Percentiles rank a stretch among this genome's conserved stretches.
These are phyloP conservation scores for Aspergillus tamarii DNA, from an alignment of 2,329 filamentous ascomycete genomes.

Conservation along the genomic window DNA sequence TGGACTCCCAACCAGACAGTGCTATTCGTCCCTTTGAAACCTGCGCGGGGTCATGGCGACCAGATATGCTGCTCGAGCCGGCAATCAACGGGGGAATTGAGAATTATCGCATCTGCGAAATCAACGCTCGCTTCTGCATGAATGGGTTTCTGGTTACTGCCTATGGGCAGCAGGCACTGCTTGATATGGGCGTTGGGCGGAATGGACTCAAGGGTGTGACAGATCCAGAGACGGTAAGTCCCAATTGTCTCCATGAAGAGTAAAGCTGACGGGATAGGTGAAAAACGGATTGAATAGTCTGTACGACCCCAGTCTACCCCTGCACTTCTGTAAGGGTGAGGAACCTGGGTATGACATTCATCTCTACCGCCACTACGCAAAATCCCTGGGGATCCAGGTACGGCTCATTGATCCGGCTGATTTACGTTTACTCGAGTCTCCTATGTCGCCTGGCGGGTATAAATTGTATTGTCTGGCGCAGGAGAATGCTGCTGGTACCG, in stretches of 20 bases:
- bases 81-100: background rate
- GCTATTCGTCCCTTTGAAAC: background rate
- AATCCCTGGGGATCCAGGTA: background rate
- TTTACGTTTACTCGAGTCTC: too few relatives aligned
- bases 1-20: background rate
- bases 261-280: too few relatives aligned
- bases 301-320: slow-evolving; percentile 12
- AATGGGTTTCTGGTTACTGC: slow-evolving; percentile 23
- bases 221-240: slow-evolving; percentile 14
- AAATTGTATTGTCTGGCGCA: too few relatives aligned
- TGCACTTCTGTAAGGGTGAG: slow-evolving; percentile 23
- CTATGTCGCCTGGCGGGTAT: too few relatives aligned
- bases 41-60: slow-evolving; percentile 29
- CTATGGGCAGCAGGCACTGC: slow-evolving; percentile 16
- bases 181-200: slow-evolving; percentile 1
- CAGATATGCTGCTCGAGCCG: slow-evolving; percentile 29
- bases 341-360: slow-evolving; percentile 22
- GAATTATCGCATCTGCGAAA: slow-evolving; percentile 27
- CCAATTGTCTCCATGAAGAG: too few relatives aligned
- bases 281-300: slow-evolving; percentile 12
- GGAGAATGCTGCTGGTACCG: too few relatives aligned
- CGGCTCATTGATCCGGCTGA: too few relatives aligned
- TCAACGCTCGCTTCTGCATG: slow-evolving; percentile 30
- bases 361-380: background rate
- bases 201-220: slow-evolving; percentile 3